Evolutionary conservation across 352 stramenopile genomes (phyloP).

Genomic region (Pythium rishiriense): DNA sequence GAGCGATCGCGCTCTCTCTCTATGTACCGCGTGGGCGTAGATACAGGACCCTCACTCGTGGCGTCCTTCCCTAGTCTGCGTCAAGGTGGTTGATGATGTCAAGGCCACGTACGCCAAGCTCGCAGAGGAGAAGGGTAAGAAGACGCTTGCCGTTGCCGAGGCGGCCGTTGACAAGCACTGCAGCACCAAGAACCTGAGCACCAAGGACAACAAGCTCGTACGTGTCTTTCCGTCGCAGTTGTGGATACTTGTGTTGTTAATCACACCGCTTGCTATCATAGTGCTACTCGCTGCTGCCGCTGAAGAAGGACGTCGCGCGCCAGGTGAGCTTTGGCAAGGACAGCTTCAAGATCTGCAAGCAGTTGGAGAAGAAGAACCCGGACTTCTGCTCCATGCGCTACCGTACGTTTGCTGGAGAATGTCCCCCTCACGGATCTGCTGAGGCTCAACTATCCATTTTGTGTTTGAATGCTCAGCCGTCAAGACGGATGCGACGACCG

Average conservation of each 20-base stretch:
- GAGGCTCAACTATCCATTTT: neutral
- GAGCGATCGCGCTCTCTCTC: conserved; percentile 6
- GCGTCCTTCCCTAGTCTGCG: conserved; percentile 83
- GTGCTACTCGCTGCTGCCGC: conserved; percentile 94
- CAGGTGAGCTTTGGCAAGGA: conserved; percentile 93
- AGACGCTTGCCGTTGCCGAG: conserved; percentile 76
- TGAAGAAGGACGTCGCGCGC: conserved; percentile 94
- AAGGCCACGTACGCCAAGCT: conserved; percentile 69
- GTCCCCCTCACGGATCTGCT: too few relatives aligned
- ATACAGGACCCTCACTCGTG: neutral
- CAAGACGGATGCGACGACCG: conserved; percentile 93
- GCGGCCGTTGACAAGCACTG: conserved; percentile 88
- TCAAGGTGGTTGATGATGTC: conserved; percentile 90
- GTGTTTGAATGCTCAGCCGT: conserved; percentile 53
- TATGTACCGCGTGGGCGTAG: too few relatives aligned
- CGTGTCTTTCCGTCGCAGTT: conserved; percentile 5
- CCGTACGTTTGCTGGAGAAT: conserved; percentile 57
- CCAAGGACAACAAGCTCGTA: conserved; percentile 93
- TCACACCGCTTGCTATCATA: conserved; percentile 22
- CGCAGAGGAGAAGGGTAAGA: conserved; percentile 73
- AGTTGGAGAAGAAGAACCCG: conserved; percentile 92
- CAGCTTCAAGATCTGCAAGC: conserved; percentile 93
- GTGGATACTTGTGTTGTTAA: neutral
- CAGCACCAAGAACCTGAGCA: conserved; percentile 69
- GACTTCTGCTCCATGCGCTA: conserved; percentile 95